Evolutionary conservation across 371 early-diverging fungal genomes (phyloP).

Genomic region (Rhizomucor pusillus): DNA sequence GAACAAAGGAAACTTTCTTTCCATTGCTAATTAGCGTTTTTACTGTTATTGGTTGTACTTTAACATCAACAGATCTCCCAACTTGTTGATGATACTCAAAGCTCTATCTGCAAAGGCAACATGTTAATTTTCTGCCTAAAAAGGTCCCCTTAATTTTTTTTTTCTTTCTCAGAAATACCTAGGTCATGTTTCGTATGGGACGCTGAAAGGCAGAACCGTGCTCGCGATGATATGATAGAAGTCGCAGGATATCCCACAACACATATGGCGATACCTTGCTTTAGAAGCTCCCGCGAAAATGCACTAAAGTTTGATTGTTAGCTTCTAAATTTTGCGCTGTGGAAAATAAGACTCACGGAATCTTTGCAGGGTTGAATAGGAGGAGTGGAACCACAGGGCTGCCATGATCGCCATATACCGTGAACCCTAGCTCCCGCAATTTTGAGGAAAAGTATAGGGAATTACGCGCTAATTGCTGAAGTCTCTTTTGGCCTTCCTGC

Average conservation of each 20-base stretch:
- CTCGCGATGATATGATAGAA: slow-evolving; percentile 90
- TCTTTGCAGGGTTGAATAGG: slow-evolving; percentile 95
- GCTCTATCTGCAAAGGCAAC: slow-evolving; percentile 36
- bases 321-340: not conserved
- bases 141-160: not conserved
- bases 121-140: not conserved
- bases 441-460: slow-evolving; percentile 77
- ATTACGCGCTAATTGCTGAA: slow-evolving; percentile 86
- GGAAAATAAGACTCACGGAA: slow-evolving; percentile 51
- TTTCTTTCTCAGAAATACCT: slow-evolving; percentile 15
- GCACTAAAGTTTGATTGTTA: slow-evolving; percentile 42
- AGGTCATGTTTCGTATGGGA: slow-evolving; percentile 96
- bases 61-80: slow-evolving; percentile 56
- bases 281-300: slow-evolving; percentile 92
- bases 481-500: slow-evolving; percentile 76
- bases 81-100: slow-evolving; percentile 51
- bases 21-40: not conserved
- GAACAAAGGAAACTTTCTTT: too few relatives aligned
- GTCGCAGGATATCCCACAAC: slow-evolving; percentile 98
- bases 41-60: slow-evolving; percentile 20
- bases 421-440: slow-evolving; percentile 90
- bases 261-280: slow-evolving; percentile 92
- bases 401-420: slow-evolving; percentile 92
- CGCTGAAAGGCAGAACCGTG: slow-evolving; percentile 94
- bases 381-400: slow-evolving; percentile 96